phyloP scores from a whole-genome alignment of 2,329 filamentous ascomycete species.

The Zymoseptoria passerinii region DNA sequence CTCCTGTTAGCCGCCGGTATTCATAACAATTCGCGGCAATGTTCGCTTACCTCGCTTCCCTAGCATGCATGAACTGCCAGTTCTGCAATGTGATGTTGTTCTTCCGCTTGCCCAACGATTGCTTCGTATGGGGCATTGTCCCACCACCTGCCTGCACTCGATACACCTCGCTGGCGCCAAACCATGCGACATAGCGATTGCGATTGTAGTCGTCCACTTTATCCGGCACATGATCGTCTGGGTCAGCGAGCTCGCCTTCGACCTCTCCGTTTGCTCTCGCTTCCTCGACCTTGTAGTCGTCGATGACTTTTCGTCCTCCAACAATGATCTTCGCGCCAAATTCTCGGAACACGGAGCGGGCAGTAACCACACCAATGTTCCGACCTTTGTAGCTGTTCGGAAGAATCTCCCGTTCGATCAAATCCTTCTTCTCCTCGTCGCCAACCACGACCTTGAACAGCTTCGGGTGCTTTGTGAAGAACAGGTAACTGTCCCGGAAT shows the following conservation, averaged over 20 bases:
- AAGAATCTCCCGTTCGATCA: conserved; percentile 92
- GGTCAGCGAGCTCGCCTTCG: conserved; percentile 86
- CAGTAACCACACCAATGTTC: conserved; percentile 92
- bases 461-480: conserved; percentile 95
- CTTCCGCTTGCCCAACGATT: conserved; percentile 56
- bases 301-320: conserved; percentile 72
- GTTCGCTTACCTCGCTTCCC: conserved; percentile 67
- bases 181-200: conserved; percentile 98
- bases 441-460: conserved; percentile 98
- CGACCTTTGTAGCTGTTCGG: conserved; percentile 98
- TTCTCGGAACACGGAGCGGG: conserved; percentile 91
- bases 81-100: conserved; percentile 87
- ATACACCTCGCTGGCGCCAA: conserved; percentile 92
- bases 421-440: conserved; percentile 91
- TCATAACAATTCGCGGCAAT: not conserved
- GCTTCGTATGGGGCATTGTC: conserved; percentile 58
- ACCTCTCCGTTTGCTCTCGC: conserved; percentile 67
- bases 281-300: conserved; percentile 80
- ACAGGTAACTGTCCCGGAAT: conserved; percentile 95
- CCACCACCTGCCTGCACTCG: conserved; percentile 52
- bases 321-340: conserved; percentile 93
- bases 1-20: conserved; percentile 1
- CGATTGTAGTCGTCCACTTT: conserved; percentile 90
- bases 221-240: conserved; percentile 68
- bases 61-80: conserved; percentile 93